A percentile compares a stretch with the other conserved stretches of the same genome.
phyloP scores from a whole-genome alignment of 331 rosid species.

The Cydonia oblonga region DNA sequence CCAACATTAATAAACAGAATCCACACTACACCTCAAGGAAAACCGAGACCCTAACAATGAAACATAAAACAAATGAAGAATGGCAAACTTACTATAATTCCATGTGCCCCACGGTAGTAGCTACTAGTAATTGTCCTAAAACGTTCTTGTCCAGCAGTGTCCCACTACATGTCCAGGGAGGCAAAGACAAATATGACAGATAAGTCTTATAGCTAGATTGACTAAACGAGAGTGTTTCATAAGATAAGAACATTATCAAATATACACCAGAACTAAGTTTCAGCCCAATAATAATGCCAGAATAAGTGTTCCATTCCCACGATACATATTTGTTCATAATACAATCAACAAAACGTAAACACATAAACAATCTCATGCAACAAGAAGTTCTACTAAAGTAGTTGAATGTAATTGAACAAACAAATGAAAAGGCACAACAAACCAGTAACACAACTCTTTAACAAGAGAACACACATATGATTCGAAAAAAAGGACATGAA shows the following conservation, averaged over 20 bases:
- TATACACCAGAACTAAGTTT: not conserved
- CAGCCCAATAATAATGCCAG: not conserved
- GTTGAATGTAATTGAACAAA: not conserved
- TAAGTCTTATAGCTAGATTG: not conserved
- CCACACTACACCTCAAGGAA: not conserved
- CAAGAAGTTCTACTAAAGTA: not conserved
- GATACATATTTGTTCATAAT: not conserved
- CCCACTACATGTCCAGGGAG: constrained; percentile 33
- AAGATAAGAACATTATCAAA: not conserved
- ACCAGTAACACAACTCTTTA: not conserved
- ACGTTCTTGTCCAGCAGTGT: constrained; percentile 56
- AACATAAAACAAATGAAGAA: not conserved
- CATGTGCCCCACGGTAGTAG: constrained; percentile 55
- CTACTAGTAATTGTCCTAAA: constrained; percentile 51
- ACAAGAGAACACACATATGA: not conserved
- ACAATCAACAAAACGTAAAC: not conserved
- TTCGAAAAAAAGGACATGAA: not conserved
- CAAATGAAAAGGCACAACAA: not conserved
- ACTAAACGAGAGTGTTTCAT: not conserved
- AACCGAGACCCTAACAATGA: not conserved
- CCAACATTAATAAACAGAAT: not conserved
- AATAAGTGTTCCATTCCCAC: not conserved
- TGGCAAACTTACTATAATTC: constrained; percentile 31
- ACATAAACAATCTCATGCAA: not conserved
- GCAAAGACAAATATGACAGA: not conserved